phyloP scores from a whole-genome alignment of 768 basidiomycete species.

The Boletus tylopilopsis region DNA sequence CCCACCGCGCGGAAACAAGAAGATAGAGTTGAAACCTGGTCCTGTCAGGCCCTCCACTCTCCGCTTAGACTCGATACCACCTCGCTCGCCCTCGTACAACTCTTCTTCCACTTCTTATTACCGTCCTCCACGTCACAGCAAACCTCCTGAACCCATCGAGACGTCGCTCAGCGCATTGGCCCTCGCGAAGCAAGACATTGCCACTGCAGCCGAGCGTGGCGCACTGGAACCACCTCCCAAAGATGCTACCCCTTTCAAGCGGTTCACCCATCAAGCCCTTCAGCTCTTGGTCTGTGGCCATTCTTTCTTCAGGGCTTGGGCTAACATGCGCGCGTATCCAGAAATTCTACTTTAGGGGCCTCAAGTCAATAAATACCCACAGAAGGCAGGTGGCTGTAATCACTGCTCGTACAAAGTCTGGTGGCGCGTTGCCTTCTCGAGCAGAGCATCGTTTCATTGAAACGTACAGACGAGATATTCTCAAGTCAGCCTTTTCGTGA shows the following conservation, averaged over 20 bases:
- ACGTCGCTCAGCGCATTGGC: slow-evolving; percentile 38
- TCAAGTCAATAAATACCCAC: slow-evolving; percentile 67
- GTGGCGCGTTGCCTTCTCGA: slow-evolving; percentile 61
- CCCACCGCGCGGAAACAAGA: slow-evolving; percentile 36
- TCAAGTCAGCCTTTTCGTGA: slow-evolving; percentile 49
- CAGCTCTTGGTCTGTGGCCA: slow-evolving; percentile 40
- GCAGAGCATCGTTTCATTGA: slow-evolving; percentile 67
- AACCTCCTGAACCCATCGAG: slow-evolving; percentile 17
- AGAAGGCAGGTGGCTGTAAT: slow-evolving; percentile 53
- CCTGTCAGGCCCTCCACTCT: slow-evolving; percentile 47
- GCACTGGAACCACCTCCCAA: slow-evolving; percentile 64
- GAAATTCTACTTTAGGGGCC: slow-evolving; percentile 84
- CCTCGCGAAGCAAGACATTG: slow-evolving; percentile 57
- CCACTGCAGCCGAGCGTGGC: slow-evolving; percentile 63
- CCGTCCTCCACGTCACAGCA: slow-evolving; percentile 23
- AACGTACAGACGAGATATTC: slow-evolving; percentile 61
- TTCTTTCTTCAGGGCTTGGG: not conserved
- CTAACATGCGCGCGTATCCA: slow-evolving; percentile 22
- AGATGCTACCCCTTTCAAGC: slow-evolving; percentile 53
- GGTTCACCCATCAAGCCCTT: slow-evolving; percentile 45
- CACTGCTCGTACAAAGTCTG: slow-evolving; percentile 49
- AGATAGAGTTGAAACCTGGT: slow-evolving; percentile 61
- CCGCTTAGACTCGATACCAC: slow-evolving; percentile 15
- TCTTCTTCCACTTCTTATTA: slow-evolving; percentile 24
- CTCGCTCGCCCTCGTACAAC: slow-evolving; percentile 21